A percentile compares a stretch with the other conserved stretches of the same genome.
phyloP scores from a whole-genome alignment of 495 filamentous ascomycete genomes.

The Apiosordaria backusii region DNA sequence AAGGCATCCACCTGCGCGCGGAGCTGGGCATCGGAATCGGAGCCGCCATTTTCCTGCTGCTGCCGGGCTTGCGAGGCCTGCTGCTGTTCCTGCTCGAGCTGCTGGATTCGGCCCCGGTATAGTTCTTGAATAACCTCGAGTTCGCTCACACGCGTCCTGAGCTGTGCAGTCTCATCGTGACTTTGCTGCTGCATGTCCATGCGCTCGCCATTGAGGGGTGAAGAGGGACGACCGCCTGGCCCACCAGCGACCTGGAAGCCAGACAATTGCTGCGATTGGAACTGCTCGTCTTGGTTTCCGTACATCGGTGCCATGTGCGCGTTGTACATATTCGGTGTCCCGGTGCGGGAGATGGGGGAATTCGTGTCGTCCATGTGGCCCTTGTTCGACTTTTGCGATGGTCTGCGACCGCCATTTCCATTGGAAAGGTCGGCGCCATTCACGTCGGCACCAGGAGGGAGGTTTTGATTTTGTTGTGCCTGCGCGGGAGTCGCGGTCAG shows the following conservation, averaged over 20 bases:
- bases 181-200: constrained; percentile 71
- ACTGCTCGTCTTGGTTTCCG: constrained; percentile 63
- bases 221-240: constrained; percentile 58
- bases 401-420: constrained; percentile 48
- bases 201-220: constrained; percentile 69
- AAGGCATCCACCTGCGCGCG: constrained; percentile 1
- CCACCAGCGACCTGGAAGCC: constrained; percentile 37
- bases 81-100: constrained; percentile 74
- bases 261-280: constrained; percentile 47
- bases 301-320: constrained; percentile 61
- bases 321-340: constrained; percentile 68
- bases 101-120: constrained; percentile 80
- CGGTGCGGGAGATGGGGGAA: constrained; percentile 83
- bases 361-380: constrained; percentile 74
- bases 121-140: constrained; percentile 94
- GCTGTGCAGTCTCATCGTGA: constrained; percentile 67
- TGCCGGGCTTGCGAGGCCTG: constrained; percentile 53
- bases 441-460: constrained; percentile 34
- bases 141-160: constrained; percentile 89
- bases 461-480: constrained; percentile 41
- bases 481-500: neutral
- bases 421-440: constrained; percentile 34
- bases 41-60: constrained; percentile 43
- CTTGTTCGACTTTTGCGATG: constrained; percentile 63
- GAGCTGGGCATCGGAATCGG: neutral